Conservation (phyloP, 257 asterid genomes). For the Craterostigma plantagineum region DNA sequence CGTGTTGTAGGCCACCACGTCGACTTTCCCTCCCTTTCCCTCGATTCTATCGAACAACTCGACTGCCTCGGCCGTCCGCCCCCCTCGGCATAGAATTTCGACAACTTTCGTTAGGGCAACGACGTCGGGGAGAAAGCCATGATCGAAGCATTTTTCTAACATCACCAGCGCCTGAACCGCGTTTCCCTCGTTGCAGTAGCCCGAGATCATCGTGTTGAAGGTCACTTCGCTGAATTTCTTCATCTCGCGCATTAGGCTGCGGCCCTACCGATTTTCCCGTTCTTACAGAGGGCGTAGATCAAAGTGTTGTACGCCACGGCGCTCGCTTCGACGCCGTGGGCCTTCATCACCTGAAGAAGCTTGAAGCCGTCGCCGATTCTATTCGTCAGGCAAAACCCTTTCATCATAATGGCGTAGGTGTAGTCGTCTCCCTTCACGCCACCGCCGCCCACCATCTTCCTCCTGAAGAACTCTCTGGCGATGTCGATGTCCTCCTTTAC, state of each 20-base stretch:
- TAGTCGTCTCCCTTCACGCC: slow-evolving; percentile 63
- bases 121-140: slow-evolving; percentile 54
- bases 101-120: slow-evolving; percentile 52
- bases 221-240: slow-evolving; percentile 47
- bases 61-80: slow-evolving; percentile 50
- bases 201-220: slow-evolving; percentile 56
- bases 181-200: slow-evolving; percentile 53
- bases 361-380: slow-evolving; percentile 78
- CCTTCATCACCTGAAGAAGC: slow-evolving; percentile 64
- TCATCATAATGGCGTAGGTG: slow-evolving; percentile 80
- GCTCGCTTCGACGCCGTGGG: slow-evolving; percentile 24
- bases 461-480: slow-evolving; percentile 71
- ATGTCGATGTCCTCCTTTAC: slow-evolving; percentile 81
- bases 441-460: slow-evolving; percentile 57
- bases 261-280: slow-evolving; percentile 25
- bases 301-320: slow-evolving; percentile 34
- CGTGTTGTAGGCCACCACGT: slow-evolving; percentile 62
- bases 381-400: slow-evolving; percentile 84
- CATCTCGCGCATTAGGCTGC: slow-evolving; percentile 67
- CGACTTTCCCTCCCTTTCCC: slow-evolving; percentile 46
- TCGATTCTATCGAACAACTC: slow-evolving; percentile 63
- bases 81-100: slow-evolving; percentile 31
- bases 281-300: neutral
- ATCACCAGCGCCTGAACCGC: slow-evolving; percentile 64
- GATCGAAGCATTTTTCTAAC: slow-evolving; percentile 49